These are phyloP conservation scores for Oryza australiensis DNA, from an alignment of 176 grass and related monocot species.

Conservation along the genomic window DNA sequence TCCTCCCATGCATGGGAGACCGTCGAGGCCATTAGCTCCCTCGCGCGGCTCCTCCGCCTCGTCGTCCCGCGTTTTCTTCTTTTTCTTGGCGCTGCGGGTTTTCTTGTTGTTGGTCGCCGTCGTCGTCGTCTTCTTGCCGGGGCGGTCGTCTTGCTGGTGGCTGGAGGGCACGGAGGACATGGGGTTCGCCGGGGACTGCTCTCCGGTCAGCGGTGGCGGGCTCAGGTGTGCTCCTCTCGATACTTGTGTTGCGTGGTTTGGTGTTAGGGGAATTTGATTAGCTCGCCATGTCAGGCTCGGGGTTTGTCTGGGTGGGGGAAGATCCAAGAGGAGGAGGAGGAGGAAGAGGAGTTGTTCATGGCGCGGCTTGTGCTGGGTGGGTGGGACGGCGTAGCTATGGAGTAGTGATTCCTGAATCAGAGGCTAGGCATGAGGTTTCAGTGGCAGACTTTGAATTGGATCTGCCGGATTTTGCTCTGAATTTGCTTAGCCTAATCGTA, in stretches of 20 bases:
- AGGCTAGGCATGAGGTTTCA: neutral
- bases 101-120: neutral
- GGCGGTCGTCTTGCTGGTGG: neutral
- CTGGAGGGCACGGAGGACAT: constrained; percentile 3
- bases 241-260: neutral
- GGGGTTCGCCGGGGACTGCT: constrained; percentile 41
- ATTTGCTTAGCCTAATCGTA: neutral
- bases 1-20: constrained; percentile 30
- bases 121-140: neutral
- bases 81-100: neutral
- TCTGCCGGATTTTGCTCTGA: neutral
- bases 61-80: neutral
- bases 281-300: neutral
- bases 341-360: neutral
- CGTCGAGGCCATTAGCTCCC: constrained; percentile 33
- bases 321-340: neutral
- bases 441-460: neutral
- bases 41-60: neutral
- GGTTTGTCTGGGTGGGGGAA: neutral
- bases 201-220: constrained; percentile 23
- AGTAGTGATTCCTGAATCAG: neutral
- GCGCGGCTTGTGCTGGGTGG: neutral
- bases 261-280: neutral
- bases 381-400: neutral
- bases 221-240: constrained; percentile 25